phyloP scores from a whole-genome alignment of 2,329 filamentous ascomycete species.

The Exophiala sideris region DNA sequence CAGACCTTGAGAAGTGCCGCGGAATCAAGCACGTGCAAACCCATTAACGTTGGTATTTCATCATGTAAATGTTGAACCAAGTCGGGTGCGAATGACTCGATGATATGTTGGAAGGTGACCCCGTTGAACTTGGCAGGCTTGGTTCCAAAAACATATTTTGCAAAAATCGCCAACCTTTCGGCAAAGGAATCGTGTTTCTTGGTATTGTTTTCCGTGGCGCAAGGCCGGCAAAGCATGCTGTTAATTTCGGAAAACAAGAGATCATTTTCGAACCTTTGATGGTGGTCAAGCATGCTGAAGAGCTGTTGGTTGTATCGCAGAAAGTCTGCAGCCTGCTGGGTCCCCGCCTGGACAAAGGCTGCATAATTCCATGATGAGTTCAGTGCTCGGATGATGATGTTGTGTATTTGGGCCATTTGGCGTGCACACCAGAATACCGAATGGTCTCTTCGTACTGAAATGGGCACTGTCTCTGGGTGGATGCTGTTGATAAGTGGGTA shows the following conservation, averaged over 20 bases:
- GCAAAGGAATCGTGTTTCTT: slow-evolving; percentile 25
- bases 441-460: slow-evolving; percentile 13
- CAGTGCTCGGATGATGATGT: slow-evolving; percentile 27
- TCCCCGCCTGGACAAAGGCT: slow-evolving; percentile 16
- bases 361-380: slow-evolving; percentile 29
- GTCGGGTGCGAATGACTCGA: slow-evolving; percentile 26
- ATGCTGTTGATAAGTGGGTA: slow-evolving; percentile 27
- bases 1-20: slow-evolving; percentile 26
- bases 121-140: slow-evolving; percentile 26
- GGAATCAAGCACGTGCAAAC: slow-evolving; percentile 23
- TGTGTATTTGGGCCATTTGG: slow-evolving; percentile 29
- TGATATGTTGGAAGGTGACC: slow-evolving; percentile 21
- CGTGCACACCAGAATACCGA: slow-evolving; percentile 20
- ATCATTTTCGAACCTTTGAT: slow-evolving; percentile 24
- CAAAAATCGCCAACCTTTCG: slow-evolving; percentile 24
- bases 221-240: slow-evolving; percentile 15
- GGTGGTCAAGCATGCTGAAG: slow-evolving; percentile 24
- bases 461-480: slow-evolving; percentile 14
- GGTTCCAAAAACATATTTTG: slow-evolving; percentile 25
- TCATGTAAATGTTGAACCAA: slow-evolving; percentile 30
- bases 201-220: slow-evolving; percentile 19
- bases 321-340: slow-evolving; percentile 24
- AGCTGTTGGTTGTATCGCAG: slow-evolving; percentile 28
- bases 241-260: slow-evolving; percentile 24
- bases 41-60: slow-evolving; percentile 27